Evolutionary conservation across 2,329 filamentous ascomycete species (phyloP).

Genomic region (Trichoderma koningiopsis): DNA sequence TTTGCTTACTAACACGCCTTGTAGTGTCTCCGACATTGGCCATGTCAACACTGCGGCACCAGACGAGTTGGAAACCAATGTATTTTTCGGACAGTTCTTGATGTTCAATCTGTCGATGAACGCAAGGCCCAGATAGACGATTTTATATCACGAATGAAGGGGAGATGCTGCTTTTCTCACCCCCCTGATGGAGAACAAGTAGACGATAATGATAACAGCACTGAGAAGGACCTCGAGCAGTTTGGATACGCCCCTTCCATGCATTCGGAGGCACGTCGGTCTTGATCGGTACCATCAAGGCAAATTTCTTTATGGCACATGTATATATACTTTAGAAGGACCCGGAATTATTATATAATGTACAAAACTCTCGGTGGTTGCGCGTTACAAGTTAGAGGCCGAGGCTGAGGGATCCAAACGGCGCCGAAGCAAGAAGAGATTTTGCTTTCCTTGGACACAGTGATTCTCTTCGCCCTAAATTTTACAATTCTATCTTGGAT

Average conservation of each 20-base stretch:
- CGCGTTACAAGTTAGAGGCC: not conserved
- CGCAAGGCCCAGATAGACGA: not conserved
- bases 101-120: constrained; percentile 3
- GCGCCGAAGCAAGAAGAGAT: not conserved
- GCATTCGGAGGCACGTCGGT: constrained; percentile 7
- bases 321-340: constrained; percentile 25
- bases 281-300: not conserved
- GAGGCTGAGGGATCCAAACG: not conserved
- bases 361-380: constrained; percentile 16
- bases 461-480: not conserved
- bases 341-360: constrained; percentile 18
- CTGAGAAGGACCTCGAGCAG: constrained; percentile 37
- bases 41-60: constrained; percentile 45
- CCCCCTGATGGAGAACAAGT: constrained; percentile 31
- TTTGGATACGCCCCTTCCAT: constrained; percentile 42
- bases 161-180: not conserved
- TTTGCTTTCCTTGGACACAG: not conserved
- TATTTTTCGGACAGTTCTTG: constrained; percentile 33
- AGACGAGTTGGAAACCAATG: constrained; percentile 44
- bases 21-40: constrained; percentile 46
- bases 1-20: not conserved
- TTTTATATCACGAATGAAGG: not conserved
- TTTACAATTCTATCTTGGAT: not conserved
- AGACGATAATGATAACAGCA: constrained; percentile 30
- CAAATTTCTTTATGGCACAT: not conserved